These are phyloP conservation scores for Beverwykella pulmonaria DNA, from an alignment of 495 filamentous ascomycete species.

Conservation along the genomic window DNA sequence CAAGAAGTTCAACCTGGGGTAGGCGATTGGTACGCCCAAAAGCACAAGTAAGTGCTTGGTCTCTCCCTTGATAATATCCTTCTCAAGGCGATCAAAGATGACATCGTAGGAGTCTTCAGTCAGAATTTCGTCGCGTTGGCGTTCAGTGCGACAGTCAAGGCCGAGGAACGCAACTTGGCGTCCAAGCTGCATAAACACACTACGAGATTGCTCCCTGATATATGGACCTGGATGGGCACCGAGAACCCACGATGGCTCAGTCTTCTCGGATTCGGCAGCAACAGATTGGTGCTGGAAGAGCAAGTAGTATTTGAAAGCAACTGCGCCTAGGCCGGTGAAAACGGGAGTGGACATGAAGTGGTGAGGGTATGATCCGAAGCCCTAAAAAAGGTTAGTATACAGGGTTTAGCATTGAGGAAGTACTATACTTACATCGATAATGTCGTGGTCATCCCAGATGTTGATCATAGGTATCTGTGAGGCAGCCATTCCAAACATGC, in stretches of 20 bases:
- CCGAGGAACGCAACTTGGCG: conserved; percentile 78
- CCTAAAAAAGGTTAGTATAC: conserved; percentile 45
- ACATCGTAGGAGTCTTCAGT: conserved; percentile 77
- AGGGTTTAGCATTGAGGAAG: not conserved
- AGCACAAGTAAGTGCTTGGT: conserved; percentile 88
- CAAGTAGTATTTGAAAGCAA: conserved; percentile 98
- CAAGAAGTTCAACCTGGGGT: conserved; percentile 80
- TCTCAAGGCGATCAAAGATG: conserved; percentile 79
- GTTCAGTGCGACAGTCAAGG: conserved; percentile 88
- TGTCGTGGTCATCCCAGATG: conserved; percentile 97
- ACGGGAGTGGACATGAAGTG: conserved; percentile 91
- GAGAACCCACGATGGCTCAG: conserved; percentile 90
- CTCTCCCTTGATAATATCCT: conserved; percentile 78
- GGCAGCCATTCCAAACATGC: conserved; percentile 86
- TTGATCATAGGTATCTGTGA: conserved; percentile 98
- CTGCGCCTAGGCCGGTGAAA: conserved; percentile 82
- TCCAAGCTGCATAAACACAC: conserved; percentile 82
- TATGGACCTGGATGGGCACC: conserved; percentile 83
- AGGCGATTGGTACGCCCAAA: conserved; percentile 76
- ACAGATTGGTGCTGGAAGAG: conserved; percentile 96
- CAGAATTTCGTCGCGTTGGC: conserved; percentile 79
- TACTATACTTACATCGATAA: conserved; percentile 66
- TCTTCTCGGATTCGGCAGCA: conserved; percentile 70
- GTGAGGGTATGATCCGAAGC: conserved; percentile 89
- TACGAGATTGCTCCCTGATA: conserved; percentile 82